Evolutionary conservation across 768 basidiomycete genomes (phyloP).

Genomic region (Suillus bovinus): DNA sequence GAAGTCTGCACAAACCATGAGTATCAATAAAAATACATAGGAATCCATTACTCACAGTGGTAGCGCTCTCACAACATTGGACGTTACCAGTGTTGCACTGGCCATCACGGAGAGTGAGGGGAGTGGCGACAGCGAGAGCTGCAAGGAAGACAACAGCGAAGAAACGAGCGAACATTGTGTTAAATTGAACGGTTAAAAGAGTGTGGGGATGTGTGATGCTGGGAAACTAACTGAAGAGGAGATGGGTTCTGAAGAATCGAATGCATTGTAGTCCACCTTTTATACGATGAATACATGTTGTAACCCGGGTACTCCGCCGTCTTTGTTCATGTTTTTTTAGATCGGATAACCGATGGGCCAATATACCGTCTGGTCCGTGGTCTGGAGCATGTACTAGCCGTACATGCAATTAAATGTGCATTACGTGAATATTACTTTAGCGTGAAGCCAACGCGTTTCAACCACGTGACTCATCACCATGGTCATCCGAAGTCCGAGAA

Average conservation of each 20-base stretch:
- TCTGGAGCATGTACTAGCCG: background rate
- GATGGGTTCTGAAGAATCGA: background rate
- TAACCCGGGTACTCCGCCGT: background rate
- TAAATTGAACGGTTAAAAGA: background rate
- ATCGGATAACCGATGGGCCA: background rate
- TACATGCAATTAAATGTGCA: background rate
- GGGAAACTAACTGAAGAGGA: background rate
- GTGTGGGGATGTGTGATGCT: background rate
- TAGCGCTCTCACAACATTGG: slow-evolving; percentile 22
- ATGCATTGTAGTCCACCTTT: background rate
- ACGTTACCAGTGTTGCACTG: slow-evolving; percentile 21
- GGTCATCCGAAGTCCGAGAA: background rate
- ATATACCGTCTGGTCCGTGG: background rate
- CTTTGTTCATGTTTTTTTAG: background rate
- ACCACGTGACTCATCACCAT: background rate
- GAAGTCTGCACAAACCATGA: slow-evolving; percentile 12
- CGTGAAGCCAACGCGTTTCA: background rate
- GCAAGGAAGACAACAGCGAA: slow-evolving; percentile 21
- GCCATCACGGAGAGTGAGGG: slow-evolving; percentile 26
- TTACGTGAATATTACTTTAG: background rate
- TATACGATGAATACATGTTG: background rate
- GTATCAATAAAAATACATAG: background rate
- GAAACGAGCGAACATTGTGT: slow-evolving; percentile 3
- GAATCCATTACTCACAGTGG: slow-evolving; percentile 11
- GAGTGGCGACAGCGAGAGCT: slow-evolving; percentile 19